A percentile compares a stretch with the other conserved stretches of the same genome.
Conservation (phyloP, 441 rosid species). For the Gossypium lobatum region DNA sequence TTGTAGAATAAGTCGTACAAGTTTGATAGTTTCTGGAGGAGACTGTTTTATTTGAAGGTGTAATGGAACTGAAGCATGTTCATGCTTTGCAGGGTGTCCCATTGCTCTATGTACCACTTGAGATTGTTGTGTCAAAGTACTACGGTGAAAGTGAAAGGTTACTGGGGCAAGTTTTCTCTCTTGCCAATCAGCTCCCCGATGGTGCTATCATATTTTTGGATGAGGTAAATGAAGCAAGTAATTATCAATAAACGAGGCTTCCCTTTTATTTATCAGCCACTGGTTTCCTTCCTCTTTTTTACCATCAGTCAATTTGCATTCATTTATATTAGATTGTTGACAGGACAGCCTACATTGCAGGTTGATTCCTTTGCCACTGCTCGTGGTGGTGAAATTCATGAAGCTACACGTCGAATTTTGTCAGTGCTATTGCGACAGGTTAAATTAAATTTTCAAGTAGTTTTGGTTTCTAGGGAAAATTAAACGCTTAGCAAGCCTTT, state of each 20-base stretch:
- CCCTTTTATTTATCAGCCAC: not conserved
- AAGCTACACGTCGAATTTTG: slow-evolving; percentile 90
- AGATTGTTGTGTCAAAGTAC: slow-evolving; percentile 83
- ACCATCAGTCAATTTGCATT: not conserved
- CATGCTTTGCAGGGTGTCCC: slow-evolving; percentile 64
- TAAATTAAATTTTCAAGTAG: not conserved
- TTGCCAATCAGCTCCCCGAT: slow-evolving; percentile 75
- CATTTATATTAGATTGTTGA: not conserved
- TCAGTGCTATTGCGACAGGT: slow-evolving; percentile 94
- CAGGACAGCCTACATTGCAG: slow-evolving; percentile 27
- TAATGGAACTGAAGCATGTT: not conserved
- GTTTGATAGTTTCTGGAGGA: not conserved
- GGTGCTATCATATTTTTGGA: slow-evolving; percentile 87
- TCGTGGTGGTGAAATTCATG: slow-evolving; percentile 85
- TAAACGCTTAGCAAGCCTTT: not conserved
- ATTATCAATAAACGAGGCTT: not conserved
- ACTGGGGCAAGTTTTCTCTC: slow-evolving; percentile 79
- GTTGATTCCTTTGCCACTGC: slow-evolving; percentile 89
- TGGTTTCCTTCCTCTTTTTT: not conserved
- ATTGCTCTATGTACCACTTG: slow-evolving; percentile 82
- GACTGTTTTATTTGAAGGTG: not conserved
- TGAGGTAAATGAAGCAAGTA: slow-evolving; percentile 51
- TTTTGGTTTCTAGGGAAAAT: slow-evolving; percentile 1
- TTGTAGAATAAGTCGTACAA: not conserved
- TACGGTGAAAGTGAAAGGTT: slow-evolving; percentile 89